Evolutionary conservation across 2,329 filamentous ascomycete species (phyloP).

Genomic region (Cladosporium sp.): DNA sequence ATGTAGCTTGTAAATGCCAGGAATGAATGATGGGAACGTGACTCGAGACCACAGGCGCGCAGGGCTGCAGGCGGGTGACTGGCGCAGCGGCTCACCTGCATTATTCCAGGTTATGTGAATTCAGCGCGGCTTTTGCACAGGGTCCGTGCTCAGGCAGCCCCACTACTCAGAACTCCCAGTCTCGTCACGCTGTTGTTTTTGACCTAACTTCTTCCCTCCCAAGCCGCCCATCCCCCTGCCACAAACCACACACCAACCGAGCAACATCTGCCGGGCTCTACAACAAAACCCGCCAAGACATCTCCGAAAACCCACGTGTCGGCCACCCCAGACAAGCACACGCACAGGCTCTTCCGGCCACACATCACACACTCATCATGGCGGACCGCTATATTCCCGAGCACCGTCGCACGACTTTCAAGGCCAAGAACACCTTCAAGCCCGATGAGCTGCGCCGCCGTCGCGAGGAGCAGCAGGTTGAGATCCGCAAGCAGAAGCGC

Average conservation of each 20-base stretch:
- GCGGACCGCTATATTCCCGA: conserved; percentile 98
- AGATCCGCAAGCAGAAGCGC: conserved; percentile 97
- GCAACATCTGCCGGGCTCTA: neutral
- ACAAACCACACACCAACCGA: neutral
- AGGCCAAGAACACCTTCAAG: conserved; percentile 99
- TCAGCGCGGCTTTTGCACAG: no score
- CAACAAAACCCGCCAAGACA: no score
- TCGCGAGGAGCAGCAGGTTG: conserved; percentile 97
- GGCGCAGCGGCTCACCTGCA: no score
- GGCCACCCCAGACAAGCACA: neutral
- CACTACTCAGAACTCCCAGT: no score
- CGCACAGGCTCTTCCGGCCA: conserved; percentile 3
- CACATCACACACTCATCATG: conserved; percentile 53
- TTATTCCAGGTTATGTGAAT: no score
- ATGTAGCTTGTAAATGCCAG: no score
- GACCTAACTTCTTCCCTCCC: neutral
- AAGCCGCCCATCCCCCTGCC: neutral
- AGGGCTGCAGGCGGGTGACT: no score
- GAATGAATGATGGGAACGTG: no score
- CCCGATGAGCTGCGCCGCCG: conserved; percentile 96
- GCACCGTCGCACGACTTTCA: conserved; percentile 98
- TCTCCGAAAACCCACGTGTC: no score
- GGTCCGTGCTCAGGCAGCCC: no score
- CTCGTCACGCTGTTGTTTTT: no score
- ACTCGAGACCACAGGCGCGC: no score